Percentiles rank a stretch among this genome's conserved stretches.
These are phyloP conservation scores for Rutidosis leptorrhynchoides DNA, from an alignment of 129 eudicot genomes.

Conservation along the genomic window DNA sequence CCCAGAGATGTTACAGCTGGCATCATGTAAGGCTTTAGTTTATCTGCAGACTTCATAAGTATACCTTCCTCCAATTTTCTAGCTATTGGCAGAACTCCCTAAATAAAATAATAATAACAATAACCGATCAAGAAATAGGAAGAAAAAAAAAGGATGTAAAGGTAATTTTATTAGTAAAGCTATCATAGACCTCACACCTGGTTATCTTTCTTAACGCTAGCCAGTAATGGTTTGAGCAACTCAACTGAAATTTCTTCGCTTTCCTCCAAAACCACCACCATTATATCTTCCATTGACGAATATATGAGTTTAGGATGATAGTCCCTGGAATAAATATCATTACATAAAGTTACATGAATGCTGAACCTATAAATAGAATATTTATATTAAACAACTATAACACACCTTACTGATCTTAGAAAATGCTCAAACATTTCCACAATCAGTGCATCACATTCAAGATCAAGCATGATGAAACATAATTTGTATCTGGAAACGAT, in stretches of 20 bases:
- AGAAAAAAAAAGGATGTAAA: neutral
- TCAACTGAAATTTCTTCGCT: slow-evolving; percentile 82
- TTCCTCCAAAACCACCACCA: slow-evolving; percentile 90
- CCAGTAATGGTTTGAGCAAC: slow-evolving; percentile 61
- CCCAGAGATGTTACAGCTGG: slow-evolving; percentile 54
- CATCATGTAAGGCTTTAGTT: slow-evolving; percentile 65
- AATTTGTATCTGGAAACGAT: slow-evolving; percentile 88
- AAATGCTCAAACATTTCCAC: slow-evolving; percentile 80
- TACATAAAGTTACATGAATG: neutral
- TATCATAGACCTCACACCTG: slow-evolving; percentile 51
- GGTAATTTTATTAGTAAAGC: neutral
- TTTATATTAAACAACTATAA: neutral
- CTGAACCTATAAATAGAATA: neutral
- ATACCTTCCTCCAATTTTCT: slow-evolving; percentile 65
- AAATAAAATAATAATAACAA: slow-evolving; percentile 10
- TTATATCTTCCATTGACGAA: slow-evolving; percentile 80
- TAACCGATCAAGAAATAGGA: neutral
- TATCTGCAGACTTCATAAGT: slow-evolving; percentile 48
- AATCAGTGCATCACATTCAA: slow-evolving; percentile 79
- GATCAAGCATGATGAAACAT: slow-evolving; percentile 92
- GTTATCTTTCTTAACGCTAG: slow-evolving; percentile 47
- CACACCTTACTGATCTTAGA: slow-evolving; percentile 70
- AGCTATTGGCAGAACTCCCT: slow-evolving; percentile 69
- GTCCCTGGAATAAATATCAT: slow-evolving; percentile 52
- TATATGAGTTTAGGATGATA: slow-evolving; percentile 55